Base-by-base conservation (phyloP, 2,329 filamentous ascomycete genomes). In the Pseudophaeomoniella oleicola region DNA sequence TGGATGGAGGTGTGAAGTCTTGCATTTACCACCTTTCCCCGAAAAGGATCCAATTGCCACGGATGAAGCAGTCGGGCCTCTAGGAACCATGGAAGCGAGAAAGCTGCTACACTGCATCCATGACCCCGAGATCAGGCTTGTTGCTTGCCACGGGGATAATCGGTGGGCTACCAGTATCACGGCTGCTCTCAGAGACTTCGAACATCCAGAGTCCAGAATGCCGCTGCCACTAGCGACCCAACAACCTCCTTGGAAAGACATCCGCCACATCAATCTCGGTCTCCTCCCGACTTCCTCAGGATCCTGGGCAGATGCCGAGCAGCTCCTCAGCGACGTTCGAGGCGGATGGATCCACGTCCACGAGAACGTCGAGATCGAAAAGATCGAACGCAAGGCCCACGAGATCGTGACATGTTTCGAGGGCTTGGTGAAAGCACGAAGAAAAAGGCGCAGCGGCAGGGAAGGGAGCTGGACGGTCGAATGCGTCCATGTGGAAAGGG, bases 61-160 rank as follows among this genome's bases (percentile, higher is more conserved):
- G n/a, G n/a, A n/a, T n/a, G n/a, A n/a, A n/a, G n/a, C n/a, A n/a
- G n/a, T n/a, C n/a, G n/a, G n/a, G n/a, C n/a, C n/a, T n/a, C n/a
- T n/a, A n/a, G n/a, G n/a, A n/a, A n/a, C n/a, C n/a, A n/a, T 47
- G 32, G 47, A 40, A 12, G 30, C 32, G 12, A 32, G 42, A 1
- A 27, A n/a, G n/a, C n/a, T n/a, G n/a, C n/a, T n/a, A n/a, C n/a
- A n/a, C n/a, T n/a, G n/a, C 22, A 27, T 27, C 22, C 22, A 9
- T 9, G n/a, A 27, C 22, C 22, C 22, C n/a, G 9, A n/a, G 9
- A 27, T 27, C 22, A 62, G 71, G 34, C 78, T 94, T 1, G 81
- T 81, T 0, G 67, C 85, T 2, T 82, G 86, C 45, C 57, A 75
- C 27, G 80, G 85, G 45, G 71, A 78, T 51, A 87, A 87, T 46